Base-by-base conservation (phyloP, 2,329 filamentous ascomycete species). In the Aspergillus luchuensis region DNA sequence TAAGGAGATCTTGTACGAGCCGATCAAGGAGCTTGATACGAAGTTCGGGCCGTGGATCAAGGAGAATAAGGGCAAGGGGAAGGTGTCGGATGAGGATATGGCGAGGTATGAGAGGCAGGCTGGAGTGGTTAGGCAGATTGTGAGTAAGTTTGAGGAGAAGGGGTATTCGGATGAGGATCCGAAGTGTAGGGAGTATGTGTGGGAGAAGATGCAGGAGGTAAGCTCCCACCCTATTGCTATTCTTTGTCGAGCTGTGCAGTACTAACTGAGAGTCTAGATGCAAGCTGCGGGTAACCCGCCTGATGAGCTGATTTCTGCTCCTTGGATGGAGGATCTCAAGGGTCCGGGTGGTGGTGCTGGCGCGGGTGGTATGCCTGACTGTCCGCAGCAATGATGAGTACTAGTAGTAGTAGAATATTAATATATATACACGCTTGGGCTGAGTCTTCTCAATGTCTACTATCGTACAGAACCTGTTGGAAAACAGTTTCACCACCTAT, bases 121-220 rank as follows among this genome's bases (percentile, higher is more conserved):
- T 72, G 78, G 75, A 15, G 79, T 97, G 50, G 93, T 97, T 2
- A 83, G 81, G 59, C 91, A 97, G 76, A 98, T 99, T 75, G 92
- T 97, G 58, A 82, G 79, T 67, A 91, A 92, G 73, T 99, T 99
- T 72, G 92, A 99, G 76, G 86, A 90, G 75, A 83, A 85, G 57
- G 86, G 84, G 0, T 99, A 96, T 75, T 86, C 86, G 50, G 95
- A 99, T 79, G 86, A 89, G 11, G 94, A 96, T 73, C 79, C 89
- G 13, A 83, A 85, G 49, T 91, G 96, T 77, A 84, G 93, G 63
- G 91, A 96, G 73, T 97, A 92, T 76, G 95, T 99, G 70, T 94
- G 97, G 66, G 93, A 97, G 72, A 89, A 89, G 74, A 99, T 99
- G 95, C 94, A 98, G 77, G 94, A 94, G 88, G 94, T 97, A 77